Percentiles rank a stretch among this genome's conserved stretches.
These are phyloP conservation scores for Lomentospora prolificans DNA, from an alignment of 2,329 filamentous ascomycete species.

Conservation along the genomic window DNA sequence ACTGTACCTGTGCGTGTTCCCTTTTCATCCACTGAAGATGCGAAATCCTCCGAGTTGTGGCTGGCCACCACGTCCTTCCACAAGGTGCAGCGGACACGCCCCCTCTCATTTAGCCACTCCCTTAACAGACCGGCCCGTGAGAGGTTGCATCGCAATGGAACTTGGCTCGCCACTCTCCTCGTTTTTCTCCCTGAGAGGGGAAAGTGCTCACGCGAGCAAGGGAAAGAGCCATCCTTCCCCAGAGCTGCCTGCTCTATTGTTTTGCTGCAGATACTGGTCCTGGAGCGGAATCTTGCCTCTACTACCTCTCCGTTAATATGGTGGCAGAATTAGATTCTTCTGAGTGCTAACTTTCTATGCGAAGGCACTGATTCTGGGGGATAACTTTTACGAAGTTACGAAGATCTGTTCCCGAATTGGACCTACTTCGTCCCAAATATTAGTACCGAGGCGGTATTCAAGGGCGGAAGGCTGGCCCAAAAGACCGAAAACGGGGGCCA, in stretches of 20 bases:
- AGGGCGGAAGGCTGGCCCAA: not conserved
- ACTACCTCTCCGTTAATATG: too few species aligned
- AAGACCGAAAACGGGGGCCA: too few species aligned
- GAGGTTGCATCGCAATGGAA: not conserved
- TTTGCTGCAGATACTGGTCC: too few species aligned
- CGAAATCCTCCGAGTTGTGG: too few species aligned
- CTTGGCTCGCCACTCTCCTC: not conserved
- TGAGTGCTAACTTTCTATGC: not conserved
- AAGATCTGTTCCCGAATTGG: not conserved
- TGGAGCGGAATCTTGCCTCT: too few species aligned
- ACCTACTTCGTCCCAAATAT: too few species aligned
- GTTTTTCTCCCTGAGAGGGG: not conserved
- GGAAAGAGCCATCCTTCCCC: not conserved
- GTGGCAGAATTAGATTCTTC: too few species aligned
- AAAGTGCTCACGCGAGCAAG: conserved; percentile 5
- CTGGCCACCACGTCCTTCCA: not conserved
- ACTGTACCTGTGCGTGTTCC: too few species aligned
- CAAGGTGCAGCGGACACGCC: not conserved
- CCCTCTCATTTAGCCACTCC: not conserved
- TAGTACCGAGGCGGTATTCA: not conserved
- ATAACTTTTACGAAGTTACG: not conserved
- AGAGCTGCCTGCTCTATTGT: too few species aligned
- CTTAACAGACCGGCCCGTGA: too few species aligned
- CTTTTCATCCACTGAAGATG: too few species aligned
- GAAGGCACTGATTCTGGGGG: not conserved